These are phyloP conservation scores for Coemansia guatemalensis DNA, from an alignment of 192 early-diverging fungal genomes.

Conservation along the genomic window DNA sequence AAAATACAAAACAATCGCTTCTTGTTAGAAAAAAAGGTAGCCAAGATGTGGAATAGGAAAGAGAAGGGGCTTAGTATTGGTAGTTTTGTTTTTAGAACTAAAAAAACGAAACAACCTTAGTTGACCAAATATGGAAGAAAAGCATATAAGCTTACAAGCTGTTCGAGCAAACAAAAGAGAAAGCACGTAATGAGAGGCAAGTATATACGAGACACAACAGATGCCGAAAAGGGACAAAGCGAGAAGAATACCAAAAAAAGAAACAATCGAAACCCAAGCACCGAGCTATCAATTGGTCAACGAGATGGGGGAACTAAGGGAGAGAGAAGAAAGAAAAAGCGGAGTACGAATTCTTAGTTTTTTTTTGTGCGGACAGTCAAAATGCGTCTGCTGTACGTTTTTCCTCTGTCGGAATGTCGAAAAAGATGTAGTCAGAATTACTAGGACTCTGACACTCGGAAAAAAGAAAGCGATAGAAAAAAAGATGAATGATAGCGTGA, in stretches of 20 bases:
- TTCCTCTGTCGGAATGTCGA: not conserved
- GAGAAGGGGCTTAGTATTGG: constrained; percentile 1
- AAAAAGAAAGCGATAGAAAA: not conserved
- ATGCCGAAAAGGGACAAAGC: not conserved
- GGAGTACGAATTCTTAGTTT: not conserved
- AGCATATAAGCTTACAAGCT: not conserved
- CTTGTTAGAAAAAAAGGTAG: constrained; percentile 9
- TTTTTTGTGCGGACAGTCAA: not conserved
- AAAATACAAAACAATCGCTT: constrained; percentile 29
- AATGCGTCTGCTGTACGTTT: not conserved
- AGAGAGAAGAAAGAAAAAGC: not conserved
- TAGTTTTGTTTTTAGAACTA: not conserved
- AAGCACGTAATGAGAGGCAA: not conserved
- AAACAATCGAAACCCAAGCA: not conserved
- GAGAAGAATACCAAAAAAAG: not conserved
- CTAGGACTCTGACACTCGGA: constrained; percentile 1
- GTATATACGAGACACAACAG: not conserved
- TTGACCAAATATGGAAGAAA: not conserved
- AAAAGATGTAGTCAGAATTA: not conserved
- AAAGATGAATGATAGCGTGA: not conserved
- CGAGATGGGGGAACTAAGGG: not conserved
- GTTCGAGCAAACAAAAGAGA: not conserved
- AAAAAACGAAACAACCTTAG: not conserved
- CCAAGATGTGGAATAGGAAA: not conserved
- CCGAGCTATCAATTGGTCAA: not conserved